Percentiles rank a stretch among this genome's conserved stretches.
Conservation (phyloP, 73 alveolate species). For the Paramecium biaurelia region DNA sequence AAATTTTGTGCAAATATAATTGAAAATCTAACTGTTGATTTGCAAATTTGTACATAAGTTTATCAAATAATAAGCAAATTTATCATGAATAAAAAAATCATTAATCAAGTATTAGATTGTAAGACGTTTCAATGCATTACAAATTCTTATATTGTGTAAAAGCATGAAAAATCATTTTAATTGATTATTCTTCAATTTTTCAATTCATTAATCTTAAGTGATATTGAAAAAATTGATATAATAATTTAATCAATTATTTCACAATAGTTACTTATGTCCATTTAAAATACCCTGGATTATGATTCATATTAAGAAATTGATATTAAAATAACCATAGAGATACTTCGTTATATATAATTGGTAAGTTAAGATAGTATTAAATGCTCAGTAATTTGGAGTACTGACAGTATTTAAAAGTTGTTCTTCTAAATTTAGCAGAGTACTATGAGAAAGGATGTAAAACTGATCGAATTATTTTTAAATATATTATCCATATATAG, state of each 20-base stretch:
- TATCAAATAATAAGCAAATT: neutral
- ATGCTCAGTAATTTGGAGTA: neutral
- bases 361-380: neutral
- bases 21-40: neutral
- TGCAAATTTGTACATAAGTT: neutral
- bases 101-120: neutral
- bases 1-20: neutral
- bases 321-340: neutral
- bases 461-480: neutral
- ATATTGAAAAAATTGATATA: neutral
- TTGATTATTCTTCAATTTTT: neutral
- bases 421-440: neutral
- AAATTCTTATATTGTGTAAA: neutral
- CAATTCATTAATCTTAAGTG: neutral
- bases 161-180: neutral
- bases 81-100: neutral
- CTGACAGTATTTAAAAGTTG: neutral
- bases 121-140: neutral
- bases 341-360: neutral
- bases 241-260: neutral
- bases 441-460: neutral
- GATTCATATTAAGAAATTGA: neutral
- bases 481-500: neutral
- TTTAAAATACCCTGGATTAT: neutral
- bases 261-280: neutral